These are phyloP conservation scores for Mycena sanguinolenta DNA, from an alignment of 768 basidiomycete species.

Conservation along the genomic window DNA sequence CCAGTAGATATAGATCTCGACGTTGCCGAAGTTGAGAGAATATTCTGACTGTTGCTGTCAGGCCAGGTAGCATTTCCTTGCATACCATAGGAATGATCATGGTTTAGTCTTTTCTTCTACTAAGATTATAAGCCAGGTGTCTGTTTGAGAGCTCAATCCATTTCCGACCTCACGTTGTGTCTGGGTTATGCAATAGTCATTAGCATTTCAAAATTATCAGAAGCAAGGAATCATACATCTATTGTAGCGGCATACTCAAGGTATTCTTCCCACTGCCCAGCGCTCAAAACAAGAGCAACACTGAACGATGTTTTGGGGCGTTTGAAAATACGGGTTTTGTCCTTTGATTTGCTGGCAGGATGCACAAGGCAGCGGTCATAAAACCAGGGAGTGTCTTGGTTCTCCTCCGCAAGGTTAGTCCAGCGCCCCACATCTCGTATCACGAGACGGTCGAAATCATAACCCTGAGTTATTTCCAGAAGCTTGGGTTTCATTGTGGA, in stretches of 20 bases:
- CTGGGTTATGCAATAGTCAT: not conserved
- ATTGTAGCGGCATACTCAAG: not conserved
- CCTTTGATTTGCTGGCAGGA: not conserved
- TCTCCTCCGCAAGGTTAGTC: no score
- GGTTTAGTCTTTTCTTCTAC: no score
- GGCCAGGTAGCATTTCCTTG: no score
- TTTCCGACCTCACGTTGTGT: not conserved
- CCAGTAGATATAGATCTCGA: not conserved
- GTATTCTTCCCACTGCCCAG: conserved; percentile 5
- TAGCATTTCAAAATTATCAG: not conserved
- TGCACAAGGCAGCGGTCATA: not conserved
- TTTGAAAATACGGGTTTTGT: conserved; percentile 7
- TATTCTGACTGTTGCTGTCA: not conserved
- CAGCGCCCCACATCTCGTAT: no score
- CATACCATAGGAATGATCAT: no score
- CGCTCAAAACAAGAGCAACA: not conserved
- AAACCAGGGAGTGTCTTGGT: no score
- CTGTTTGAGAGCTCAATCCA: no score
- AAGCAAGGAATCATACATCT: not conserved
- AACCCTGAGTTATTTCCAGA: no score
- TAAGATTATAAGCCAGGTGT: no score
- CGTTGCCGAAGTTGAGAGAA: not conserved
- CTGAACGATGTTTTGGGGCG: not conserved
- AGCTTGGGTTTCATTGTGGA: no score
- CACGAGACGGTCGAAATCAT: no score